Percentiles rank a stretch among this genome's conserved stretches.
These are phyloP conservation scores for Tetrapyrgos nigripes DNA, from an alignment of 1,284 basidiomycete species.

Conservation along the genomic window DNA sequence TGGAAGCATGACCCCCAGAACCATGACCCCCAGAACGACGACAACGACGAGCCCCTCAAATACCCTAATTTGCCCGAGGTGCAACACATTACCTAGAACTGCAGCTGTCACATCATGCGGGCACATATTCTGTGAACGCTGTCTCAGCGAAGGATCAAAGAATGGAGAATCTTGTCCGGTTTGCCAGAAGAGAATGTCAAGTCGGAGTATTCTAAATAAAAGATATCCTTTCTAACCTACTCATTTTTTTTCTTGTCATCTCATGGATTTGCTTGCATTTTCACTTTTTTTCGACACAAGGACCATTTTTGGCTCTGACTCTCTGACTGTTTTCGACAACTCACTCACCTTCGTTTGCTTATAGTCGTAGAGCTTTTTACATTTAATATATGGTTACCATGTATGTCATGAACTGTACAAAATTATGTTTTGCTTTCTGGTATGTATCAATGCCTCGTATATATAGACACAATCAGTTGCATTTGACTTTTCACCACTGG, in stretches of 20 bases:
- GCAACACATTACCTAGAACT: conserved; percentile 22
- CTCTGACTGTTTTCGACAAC: neutral
- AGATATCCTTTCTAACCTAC: neutral
- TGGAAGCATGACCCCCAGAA: no score
- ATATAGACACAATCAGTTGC: neutral
- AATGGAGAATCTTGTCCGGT: neutral
- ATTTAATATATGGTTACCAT: neutral
- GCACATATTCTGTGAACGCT: conserved; percentile 35
- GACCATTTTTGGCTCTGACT: no score
- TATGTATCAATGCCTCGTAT: neutral
- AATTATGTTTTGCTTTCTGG: neutral
- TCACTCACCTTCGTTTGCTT: neutral
- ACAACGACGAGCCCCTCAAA: neutral
- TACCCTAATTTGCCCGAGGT: conserved; percentile 22
- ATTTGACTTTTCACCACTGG: neutral
- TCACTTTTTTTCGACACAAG: neutral
- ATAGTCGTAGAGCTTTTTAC: neutral
- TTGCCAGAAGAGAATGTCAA: neutral
- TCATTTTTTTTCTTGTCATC: neutral
- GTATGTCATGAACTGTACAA: neutral
- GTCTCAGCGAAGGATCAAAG: neutral
- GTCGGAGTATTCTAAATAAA: neutral
- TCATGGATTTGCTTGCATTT: neutral
- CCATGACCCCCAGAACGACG: no score
- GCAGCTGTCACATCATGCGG: conserved; percentile 28